phyloP scores from a whole-genome alignment of 176 grass and related monocot species.

The Musa acuminata region DNA sequence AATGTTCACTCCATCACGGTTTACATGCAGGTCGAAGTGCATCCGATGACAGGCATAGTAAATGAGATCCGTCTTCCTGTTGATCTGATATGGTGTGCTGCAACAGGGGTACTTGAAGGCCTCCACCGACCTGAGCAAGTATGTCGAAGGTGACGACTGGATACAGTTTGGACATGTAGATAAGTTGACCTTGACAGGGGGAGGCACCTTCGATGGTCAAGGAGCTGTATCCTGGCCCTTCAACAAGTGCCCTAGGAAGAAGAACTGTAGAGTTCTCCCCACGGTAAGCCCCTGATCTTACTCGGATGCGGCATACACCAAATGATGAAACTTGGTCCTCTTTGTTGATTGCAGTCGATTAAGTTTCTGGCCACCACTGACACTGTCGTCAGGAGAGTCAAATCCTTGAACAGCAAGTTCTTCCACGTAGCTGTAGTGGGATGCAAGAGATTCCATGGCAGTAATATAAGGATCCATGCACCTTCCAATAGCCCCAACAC shows the following conservation, averaged over 20 bases:
- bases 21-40: background rate
- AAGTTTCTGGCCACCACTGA: conserved; percentile 36
- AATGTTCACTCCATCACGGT: background rate
- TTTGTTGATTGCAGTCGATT: conserved; percentile 28
- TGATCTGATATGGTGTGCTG: background rate
- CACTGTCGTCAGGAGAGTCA: conserved; percentile 24
- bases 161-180: conserved; percentile 34
- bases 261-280: conserved; percentile 33
- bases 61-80: background rate
- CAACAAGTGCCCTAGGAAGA: conserved; percentile 7
- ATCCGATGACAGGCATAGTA: background rate
- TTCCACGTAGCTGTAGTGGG: conserved; percentile 59
- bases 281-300: conserved; percentile 24
- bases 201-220: conserved; percentile 70
- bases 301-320: background rate
- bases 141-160: conserved; percentile 31
- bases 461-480: conserved; percentile 32
- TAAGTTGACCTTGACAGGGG: conserved; percentile 31
- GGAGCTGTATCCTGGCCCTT: conserved; percentile 32
- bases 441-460: conserved; percentile 33
- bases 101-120: conserved; percentile 22
- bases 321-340: background rate
- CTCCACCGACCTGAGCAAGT: conserved; percentile 34
- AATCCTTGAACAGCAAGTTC: conserved; percentile 54
- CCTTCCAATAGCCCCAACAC: conserved; percentile 59